Base-by-base conservation (phyloP, 2,329 filamentous ascomycete genomes). In the Fusarium continuum region DNA sequence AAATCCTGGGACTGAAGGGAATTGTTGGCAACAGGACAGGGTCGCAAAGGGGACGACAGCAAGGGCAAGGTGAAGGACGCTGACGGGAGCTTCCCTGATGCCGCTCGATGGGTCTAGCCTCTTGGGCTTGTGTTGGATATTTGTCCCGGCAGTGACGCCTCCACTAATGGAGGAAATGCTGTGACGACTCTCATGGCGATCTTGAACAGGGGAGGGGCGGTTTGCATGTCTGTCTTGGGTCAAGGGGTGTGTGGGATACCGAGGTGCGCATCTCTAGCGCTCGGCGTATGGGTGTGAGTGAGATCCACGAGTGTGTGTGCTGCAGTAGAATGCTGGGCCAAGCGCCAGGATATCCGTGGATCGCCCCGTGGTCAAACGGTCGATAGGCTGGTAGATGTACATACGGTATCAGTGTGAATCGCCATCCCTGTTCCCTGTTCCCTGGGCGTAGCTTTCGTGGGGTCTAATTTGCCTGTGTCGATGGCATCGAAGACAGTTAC, bases 341-440 rank as follows among this genome's bases (percentile, higher is more conserved):
- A 65, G 56, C 54, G 44, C 68, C 62, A 67, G 67, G 64, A 68
- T 70, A 31, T 51, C 56, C 61, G 61, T 69, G 69, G 69, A 69
- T 70, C 69, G 59, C 68, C 66, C 65, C 61, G 66, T 63, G 64
- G 66, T 67, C 67, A 72, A 69, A 72, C 70, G 68, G 68, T 71
- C 70, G 55, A 70, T 67, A 58, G 58, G 49, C 60, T 44, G 53
- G 58, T 32, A 38, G 28, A 38, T 23, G 32, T 16, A 61, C 38
- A 61, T 39, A 20, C 39, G 26, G 32, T 29, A 36, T 56, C 28
- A n/a, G n/a, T 55, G 40, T 56, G 55, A 67, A 65, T 65, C 59
- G 56, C 45, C 40, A 69, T 55, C 68, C 68, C 49, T 67, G 68
- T 49, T 55, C 68, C 68, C 49, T 67, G 68, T 49, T 64, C 64